Evolutionary conservation across 331 rosid genomes (phyloP).

Genomic region (Prunus yedoensis): DNA sequence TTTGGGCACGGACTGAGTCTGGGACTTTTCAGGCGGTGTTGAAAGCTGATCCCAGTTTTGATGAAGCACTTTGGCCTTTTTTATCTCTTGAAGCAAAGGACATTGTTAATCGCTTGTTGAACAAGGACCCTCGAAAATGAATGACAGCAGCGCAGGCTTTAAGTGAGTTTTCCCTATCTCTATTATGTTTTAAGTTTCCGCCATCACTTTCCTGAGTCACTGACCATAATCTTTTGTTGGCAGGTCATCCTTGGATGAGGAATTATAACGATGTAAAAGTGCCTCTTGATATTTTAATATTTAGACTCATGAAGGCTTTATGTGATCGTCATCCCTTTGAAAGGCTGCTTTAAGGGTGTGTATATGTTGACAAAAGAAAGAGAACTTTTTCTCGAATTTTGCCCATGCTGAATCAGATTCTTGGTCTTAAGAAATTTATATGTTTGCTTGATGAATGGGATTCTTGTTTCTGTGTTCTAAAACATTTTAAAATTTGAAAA

Average conservation of each 20-base stretch:
- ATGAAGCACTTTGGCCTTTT: slow-evolving; percentile 93
- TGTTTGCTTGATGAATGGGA: slow-evolving; percentile 4
- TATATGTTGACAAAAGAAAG: slow-evolving; percentile 12
- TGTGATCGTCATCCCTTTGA: slow-evolving; percentile 91
- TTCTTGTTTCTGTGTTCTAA: not conserved
- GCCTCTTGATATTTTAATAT: slow-evolving; percentile 80
- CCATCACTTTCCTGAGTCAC: slow-evolving; percentile 21
- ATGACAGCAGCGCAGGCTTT: slow-evolving; percentile 93
- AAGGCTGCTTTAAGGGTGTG: slow-evolving; percentile 97
- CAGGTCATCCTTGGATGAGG: slow-evolving; percentile 99
- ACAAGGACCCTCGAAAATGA: slow-evolving; percentile 92
- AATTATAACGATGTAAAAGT: slow-evolving; percentile 61
- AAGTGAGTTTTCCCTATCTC: slow-evolving; percentile 50
- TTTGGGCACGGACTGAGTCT: slow-evolving; percentile 98
- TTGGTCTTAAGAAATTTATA: slow-evolving; percentile 12
- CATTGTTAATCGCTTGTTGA: slow-evolving; percentile 79
- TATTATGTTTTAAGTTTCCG: slow-evolving; percentile 15
- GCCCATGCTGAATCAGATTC: not conserved
- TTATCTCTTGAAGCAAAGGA: slow-evolving; percentile 84
- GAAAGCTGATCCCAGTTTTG: slow-evolving; percentile 93
- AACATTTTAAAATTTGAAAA: not conserved
- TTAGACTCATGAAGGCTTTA: slow-evolving; percentile 77
- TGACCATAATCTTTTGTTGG: slow-evolving; percentile 28
- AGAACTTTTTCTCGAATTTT: not conserved
- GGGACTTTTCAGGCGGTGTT: slow-evolving; percentile 90